Percentiles rank a stretch among this genome's conserved stretches.
These are phyloP conservation scores for Pelargonium fulgidum DNA, from an alignment of 441 rosid genomes.

Conservation along the genomic window DNA sequence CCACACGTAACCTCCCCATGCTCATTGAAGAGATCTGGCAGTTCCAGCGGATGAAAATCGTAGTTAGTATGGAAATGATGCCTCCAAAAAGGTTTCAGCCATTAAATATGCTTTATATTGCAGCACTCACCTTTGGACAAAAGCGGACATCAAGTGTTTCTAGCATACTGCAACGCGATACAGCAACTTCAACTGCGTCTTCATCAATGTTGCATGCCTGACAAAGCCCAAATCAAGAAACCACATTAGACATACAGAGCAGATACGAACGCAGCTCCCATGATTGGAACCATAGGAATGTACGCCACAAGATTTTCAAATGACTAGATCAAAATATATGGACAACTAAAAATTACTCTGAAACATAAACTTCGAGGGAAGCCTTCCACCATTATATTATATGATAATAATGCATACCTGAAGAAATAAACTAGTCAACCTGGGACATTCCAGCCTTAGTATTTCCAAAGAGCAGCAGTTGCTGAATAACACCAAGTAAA, in stretches of 20 bases:
- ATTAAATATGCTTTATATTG: background rate
- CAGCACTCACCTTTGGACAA: constrained; percentile 68
- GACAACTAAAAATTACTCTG: background rate
- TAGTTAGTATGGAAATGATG: constrained; percentile 4
- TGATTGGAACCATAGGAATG: background rate
- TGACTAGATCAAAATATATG: background rate
- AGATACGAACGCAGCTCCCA: too few species aligned
- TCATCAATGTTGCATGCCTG: constrained; percentile 78
- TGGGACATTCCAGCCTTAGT: constrained; percentile 77
- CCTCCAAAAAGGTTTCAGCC: background rate
- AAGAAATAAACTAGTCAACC: constrained; percentile 80
- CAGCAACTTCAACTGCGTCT: constrained; percentile 67
- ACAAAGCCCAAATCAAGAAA: constrained; percentile 20
- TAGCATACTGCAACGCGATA: constrained; percentile 66
- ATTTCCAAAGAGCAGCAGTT: constrained; percentile 79
- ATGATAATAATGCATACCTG: constrained; percentile 44
- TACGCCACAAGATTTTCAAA: too few species aligned
- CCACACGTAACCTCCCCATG: constrained; percentile 60
- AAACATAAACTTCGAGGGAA: too few species aligned
- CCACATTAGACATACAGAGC: background rate
- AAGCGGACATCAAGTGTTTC: constrained; percentile 91
- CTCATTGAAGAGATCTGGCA: constrained; percentile 59
- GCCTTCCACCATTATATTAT: background rate
- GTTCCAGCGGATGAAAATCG: background rate
- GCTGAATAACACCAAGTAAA: constrained; percentile 35